A percentile compares a stretch with the other conserved stretches of the same genome.
Conservation (phyloP, 208 protist genomes). For the Lotmaria passim region DNA sequence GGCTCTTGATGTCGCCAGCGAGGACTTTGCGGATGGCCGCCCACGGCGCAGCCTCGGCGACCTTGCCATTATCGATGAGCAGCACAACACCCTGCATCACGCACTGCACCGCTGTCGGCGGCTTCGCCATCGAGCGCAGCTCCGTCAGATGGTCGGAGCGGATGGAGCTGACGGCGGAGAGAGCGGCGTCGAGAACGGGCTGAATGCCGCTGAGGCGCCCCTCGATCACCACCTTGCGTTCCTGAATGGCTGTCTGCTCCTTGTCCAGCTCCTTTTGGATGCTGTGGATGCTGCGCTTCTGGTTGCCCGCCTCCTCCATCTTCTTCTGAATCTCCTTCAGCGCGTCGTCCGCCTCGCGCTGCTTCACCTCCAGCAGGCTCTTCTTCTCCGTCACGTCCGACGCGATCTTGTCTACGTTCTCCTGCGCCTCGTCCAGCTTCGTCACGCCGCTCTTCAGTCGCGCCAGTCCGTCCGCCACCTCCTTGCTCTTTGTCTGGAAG, state of each 20-base stretch:
- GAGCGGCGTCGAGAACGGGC: slow-evolving; percentile 95
- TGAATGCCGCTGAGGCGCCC: slow-evolving; percentile 93
- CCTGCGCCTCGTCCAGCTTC: slow-evolving; percentile 96
- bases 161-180: slow-evolving; percentile 95
- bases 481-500: slow-evolving; percentile 83
- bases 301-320: slow-evolving; percentile 94
- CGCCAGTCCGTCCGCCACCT: slow-evolving; percentile 69
- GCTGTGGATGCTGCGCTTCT: slow-evolving; percentile 94
- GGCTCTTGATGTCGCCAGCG: slow-evolving; percentile 91
- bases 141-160: slow-evolving; percentile 94
- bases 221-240: slow-evolving; percentile 94
- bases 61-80: slow-evolving; percentile 86
- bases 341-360: slow-evolving; percentile 95
- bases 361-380: slow-evolving; percentile 90
- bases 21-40: slow-evolving; percentile 95
- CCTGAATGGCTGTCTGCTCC: slow-evolving; percentile 91
- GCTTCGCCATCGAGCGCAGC: slow-evolving; percentile 96
- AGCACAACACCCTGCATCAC: slow-evolving; percentile 96
- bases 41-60: slow-evolving; percentile 91
- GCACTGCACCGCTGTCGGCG: slow-evolving; percentile 95
- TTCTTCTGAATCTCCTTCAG: slow-evolving; percentile 95
- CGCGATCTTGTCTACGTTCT: slow-evolving; percentile 94
- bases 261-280: slow-evolving; percentile 92
- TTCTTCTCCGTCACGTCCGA: slow-evolving; percentile 92
- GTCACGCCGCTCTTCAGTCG: slow-evolving; percentile 92